Percentiles rank a stretch among this genome's conserved stretches.
Conservation (phyloP, 345 rosid species). For the Rhizophora apiculata region DNA sequence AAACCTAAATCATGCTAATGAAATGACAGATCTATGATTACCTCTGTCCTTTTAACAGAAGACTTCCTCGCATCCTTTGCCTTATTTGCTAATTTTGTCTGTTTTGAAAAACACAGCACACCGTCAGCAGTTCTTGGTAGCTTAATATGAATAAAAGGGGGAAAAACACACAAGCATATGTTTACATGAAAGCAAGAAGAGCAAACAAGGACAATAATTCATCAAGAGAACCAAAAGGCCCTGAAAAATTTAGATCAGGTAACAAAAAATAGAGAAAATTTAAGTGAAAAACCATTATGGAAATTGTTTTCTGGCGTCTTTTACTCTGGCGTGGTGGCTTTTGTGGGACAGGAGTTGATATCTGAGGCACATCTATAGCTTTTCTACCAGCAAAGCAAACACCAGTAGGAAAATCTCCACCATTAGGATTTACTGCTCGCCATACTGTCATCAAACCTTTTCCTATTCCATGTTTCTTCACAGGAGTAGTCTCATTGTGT, state of each 20-base stretch:
- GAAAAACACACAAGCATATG: neutral
- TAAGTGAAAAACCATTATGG: conserved; percentile 49
- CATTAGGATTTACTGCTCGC: conserved; percentile 64
- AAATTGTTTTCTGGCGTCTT: conserved; percentile 38
- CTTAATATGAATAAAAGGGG: neutral
- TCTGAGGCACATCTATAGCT: conserved; percentile 18
- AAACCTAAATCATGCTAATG: conserved; percentile 16
- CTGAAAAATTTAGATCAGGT: conserved; percentile 12
- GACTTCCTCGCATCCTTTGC: conserved; percentile 49
- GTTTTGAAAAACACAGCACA: conserved; percentile 39
- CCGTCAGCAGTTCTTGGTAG: conserved; percentile 9
- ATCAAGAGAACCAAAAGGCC: conserved; percentile 6
- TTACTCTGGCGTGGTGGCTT: conserved; percentile 43
- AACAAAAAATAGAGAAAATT: conserved; percentile 19
- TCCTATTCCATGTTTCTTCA: conserved; percentile 86
- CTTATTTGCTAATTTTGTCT: conserved; percentile 54
- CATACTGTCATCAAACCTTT: conserved; percentile 94
- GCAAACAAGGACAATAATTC: conserved; percentile 2
- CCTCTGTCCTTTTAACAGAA: conserved; percentile 53
- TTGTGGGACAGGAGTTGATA: conserved; percentile 20
- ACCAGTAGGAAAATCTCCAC: conserved; percentile 54
- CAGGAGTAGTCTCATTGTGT: conserved; percentile 26
- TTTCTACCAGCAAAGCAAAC: conserved; percentile 35
- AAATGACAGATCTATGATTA: conserved; percentile 20
- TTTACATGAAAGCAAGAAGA: conserved; percentile 3